A percentile compares a stretch with the other conserved stretches of the same genome.
These are phyloP conservation scores for Citrullus mucosospermus DNA, from an alignment of 306 rosid species.

Conservation along the genomic window DNA sequence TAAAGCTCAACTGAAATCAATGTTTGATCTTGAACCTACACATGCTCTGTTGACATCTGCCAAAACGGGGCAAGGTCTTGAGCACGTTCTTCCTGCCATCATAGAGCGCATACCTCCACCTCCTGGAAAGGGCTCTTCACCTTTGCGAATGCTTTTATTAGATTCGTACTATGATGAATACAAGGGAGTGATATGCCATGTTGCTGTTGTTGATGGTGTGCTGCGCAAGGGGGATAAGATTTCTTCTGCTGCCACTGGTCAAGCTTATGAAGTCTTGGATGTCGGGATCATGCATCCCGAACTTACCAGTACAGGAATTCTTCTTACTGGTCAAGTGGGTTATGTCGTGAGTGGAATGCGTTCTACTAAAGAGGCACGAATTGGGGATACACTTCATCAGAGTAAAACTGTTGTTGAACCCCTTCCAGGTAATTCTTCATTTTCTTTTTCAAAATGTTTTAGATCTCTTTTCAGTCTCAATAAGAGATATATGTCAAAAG, in stretches of 20 bases:
- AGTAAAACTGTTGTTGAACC: constrained; percentile 35
- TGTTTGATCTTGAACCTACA: constrained; percentile 79
- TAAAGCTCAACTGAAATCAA: constrained; percentile 67
- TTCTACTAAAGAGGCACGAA: constrained; percentile 85
- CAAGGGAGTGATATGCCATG: constrained; percentile 87
- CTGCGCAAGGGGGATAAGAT: constrained; percentile 78
- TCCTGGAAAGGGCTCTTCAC: constrained; percentile 44
- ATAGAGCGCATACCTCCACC: constrained; percentile 75
- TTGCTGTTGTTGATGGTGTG: constrained; percentile 77
- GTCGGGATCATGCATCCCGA: constrained; percentile 97
- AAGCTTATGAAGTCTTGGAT: constrained; percentile 60
- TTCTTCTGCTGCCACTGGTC: constrained; percentile 64
- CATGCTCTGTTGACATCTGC: constrained; percentile 87
- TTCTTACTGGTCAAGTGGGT: constrained; percentile 90
- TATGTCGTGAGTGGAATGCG: constrained; percentile 96
- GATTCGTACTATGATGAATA: constrained; percentile 93
- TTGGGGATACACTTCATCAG: constrained; percentile 88
- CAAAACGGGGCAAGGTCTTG: constrained; percentile 89
- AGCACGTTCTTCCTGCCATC: constrained; percentile 82
- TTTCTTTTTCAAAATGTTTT: neutral
- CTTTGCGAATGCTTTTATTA: constrained; percentile 84
- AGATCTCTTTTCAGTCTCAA: neutral
- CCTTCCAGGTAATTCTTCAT: constrained; percentile 48
- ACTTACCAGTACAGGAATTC: constrained; percentile 68
- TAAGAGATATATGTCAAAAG: neutral